Evolutionary conservation across 139 green algal species (phyloP), one percentile per base, ranked within the genome.

Genomic region (Pedinophyceae sp.): DNA sequence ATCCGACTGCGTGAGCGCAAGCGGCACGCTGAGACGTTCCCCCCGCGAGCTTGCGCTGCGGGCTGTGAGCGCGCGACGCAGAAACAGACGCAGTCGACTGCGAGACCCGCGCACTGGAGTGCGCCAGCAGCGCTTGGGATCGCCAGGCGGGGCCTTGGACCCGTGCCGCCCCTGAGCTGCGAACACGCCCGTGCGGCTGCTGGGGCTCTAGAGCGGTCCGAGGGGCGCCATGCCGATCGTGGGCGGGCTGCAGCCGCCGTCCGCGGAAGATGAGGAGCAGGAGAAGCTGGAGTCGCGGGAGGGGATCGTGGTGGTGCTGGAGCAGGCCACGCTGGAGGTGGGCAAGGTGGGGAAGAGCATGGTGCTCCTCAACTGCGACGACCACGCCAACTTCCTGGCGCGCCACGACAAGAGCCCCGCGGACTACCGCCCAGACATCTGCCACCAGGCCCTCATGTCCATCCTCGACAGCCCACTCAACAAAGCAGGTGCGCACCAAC

Each of bases 391-490:
- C 40, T 97, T 94, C 48, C 64, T 98, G 1, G 62, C 66, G 17
- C 81, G 80, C 34, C 77, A 97, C 56, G 68, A 74, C 28, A 86
- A 86, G 58, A 84, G 97, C 64, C 83, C 88, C 1, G 77, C 77
- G 0, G 34, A 80, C 1, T 94, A 93, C 66, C 68, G 90, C 0
- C 90, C 90, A 4, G 90, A 98, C 63, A 95, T 98, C 55, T 72
- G 61, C 34, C 90, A 97, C 59, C 71, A 93, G 83, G 79, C 84
- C 17, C 66, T 97, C 30, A 56, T 97, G 25, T 68, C 74, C 25
- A 91, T 97, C 30, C 68, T 97, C 34, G 89, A 97, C 71, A 93
- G 78, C 59, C 89, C 90, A 0, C 54, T 97, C 4, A 92, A 93
- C 74, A n/a, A n/a, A n/a, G n/a, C n/a, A n/a, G n/a, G n/a, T n/a